Evolutionary conservation across 2,329 filamentous ascomycete genomes (phyloP), one percentile per base, ranked within the genome.

Genomic region (Colletotrichum nymphaeae): DNA sequence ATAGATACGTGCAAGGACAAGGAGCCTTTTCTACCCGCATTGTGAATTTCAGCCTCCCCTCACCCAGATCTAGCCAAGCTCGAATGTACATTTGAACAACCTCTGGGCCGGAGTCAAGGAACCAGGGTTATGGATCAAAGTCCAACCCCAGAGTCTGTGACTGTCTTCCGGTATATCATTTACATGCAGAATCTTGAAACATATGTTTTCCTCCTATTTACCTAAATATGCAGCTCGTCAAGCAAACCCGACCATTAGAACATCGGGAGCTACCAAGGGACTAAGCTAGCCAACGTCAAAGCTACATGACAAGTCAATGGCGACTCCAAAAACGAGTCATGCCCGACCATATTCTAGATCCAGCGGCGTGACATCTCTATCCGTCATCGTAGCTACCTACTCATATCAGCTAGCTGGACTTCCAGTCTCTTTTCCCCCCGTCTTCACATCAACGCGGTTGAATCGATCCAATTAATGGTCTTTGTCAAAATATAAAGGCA

Each of bases 1-100:
- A 42, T 63, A 42, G 24, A 63, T 53, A 11, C 52, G 49, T n/a
- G 65, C 69, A 72, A 59, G 69, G 58, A 9, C 53, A 65, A 24
- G 30, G 56, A 24, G 7, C 30, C 30, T 57, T 49, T 2, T 35
- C 32, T 35, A 53, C 19, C 22, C 37, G 26, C 28, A 9, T 19
- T 24, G 22, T 53, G 32, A 32, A 37, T 46, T 46, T 24, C 55
- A 46, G 46, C 63, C 63, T 67, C 55, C 12, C 42, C 7, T 7
- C 42, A 7, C 37, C 37, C 16, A 42, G 37, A 42, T 42, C 37
- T 42, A 42, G 37, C 14, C 37, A 42, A 42, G 14, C 16, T 42
- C 37, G 16, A 42, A 19, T 5, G 14, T 19, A 16, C 37, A 16
- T 19, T 42, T 3, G 16, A 16, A 42, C 7, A 42, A 7, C 16